Conservation (phyloP, 2,329 filamentous ascomycete genomes). For the Hymenoscyphus albidus region DNA sequence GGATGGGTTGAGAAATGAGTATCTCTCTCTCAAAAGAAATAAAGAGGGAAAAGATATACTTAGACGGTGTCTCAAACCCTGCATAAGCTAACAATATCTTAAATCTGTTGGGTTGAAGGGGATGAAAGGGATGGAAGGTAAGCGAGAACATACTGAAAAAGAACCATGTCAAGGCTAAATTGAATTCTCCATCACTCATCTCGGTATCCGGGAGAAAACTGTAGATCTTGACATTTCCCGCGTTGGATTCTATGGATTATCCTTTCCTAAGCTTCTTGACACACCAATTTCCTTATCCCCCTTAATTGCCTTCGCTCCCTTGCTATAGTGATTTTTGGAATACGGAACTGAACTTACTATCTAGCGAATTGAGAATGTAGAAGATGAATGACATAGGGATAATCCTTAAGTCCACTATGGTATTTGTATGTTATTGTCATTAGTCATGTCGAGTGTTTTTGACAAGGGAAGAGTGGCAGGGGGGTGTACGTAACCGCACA, state of each 20-base stretch:
- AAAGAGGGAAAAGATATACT: background rate
- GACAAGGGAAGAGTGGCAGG: too few species aligned
- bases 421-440: background rate
- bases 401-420: conserved; percentile 10
- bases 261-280: too few species aligned
- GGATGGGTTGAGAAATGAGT: too few species aligned
- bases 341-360: conserved; percentile 3
- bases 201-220: conserved; percentile 11
- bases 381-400: conserved; percentile 14
- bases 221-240: conserved; percentile 14
- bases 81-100: background rate
- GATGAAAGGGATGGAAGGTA: too few species aligned
- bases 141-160: conserved; percentile 10
- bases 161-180: conserved; percentile 14
- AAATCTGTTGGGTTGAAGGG: too few species aligned
- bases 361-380: conserved; percentile 12
- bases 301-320: too few species aligned
- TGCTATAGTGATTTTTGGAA: too few species aligned
- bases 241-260: conserved; percentile 8
- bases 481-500: conserved; percentile 8
- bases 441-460: background rate
- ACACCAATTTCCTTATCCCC: too few species aligned
- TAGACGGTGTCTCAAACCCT: background rate
- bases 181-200: conserved; percentile 10
- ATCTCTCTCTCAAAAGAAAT: background rate